These are phyloP conservation scores for Lepidium aucheri DNA, from an alignment of 345 rosid species.

Conservation along the genomic window DNA sequence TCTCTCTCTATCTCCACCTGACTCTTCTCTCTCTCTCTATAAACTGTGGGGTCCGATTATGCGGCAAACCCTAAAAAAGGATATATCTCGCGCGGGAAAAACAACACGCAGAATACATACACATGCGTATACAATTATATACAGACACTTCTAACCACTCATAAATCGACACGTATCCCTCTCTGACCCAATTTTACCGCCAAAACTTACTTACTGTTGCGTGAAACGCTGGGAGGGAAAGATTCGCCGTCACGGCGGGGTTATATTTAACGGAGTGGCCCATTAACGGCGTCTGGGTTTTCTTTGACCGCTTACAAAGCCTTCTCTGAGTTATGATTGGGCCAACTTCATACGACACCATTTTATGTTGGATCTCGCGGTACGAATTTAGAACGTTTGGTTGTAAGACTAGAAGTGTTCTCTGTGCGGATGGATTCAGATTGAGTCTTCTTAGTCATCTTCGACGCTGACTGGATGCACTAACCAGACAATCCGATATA, in stretches of 20 bases:
- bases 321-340: slow-evolving; percentile 6
- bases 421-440: slow-evolving; percentile 2
- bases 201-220: slow-evolving; percentile 29
- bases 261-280: slow-evolving; percentile 12
- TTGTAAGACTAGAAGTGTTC: background rate
- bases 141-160: background rate
- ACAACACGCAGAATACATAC: slow-evolving; percentile 21
- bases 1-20: slow-evolving; percentile 18
- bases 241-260: slow-evolving; percentile 29
- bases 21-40: slow-evolving; percentile 11
- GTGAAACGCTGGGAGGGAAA: slow-evolving; percentile 19
- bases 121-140: slow-evolving; percentile 21
- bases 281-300: slow-evolving; percentile 16
- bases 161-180: background rate
- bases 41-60: slow-evolving; percentile 2
- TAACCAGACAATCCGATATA: background rate
- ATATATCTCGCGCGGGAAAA: slow-evolving; percentile 38
- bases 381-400: slow-evolving; percentile 4
- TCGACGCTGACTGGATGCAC: background rate
- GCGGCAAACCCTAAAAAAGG: slow-evolving; percentile 30
- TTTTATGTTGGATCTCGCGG: background rate
- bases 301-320: slow-evolving; percentile 25
- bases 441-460: background rate
- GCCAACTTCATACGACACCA: background rate
- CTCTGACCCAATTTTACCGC: slow-evolving; percentile 27